Conservation (phyloP, 805 yeast genomes). For the Nakazawaea siamensis region DNA sequence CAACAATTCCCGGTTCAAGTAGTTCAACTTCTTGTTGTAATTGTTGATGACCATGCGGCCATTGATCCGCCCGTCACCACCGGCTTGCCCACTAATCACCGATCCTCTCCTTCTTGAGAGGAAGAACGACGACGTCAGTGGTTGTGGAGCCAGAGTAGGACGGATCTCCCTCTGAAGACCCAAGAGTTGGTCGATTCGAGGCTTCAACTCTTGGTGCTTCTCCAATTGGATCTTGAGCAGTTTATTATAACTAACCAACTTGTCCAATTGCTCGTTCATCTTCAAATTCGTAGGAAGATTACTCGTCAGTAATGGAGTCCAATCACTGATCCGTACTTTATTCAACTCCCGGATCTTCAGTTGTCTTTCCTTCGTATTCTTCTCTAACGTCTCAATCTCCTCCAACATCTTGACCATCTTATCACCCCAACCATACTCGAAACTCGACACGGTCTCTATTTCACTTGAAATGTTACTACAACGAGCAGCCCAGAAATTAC, state of each 20-base stretch:
- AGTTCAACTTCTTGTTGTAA: slow-evolving; percentile 31
- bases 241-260: slow-evolving; percentile 30
- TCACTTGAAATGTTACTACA: slow-evolving; percentile 66
- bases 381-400: background rate
- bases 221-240: slow-evolving; percentile 30
- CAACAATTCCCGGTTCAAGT: slow-evolving; percentile 34
- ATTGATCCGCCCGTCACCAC: slow-evolving; percentile 15
- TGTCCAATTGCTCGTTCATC: slow-evolving; percentile 29
- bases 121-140: background rate
- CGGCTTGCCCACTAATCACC: background rate
- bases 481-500: slow-evolving; percentile 89
- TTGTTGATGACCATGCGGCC: slow-evolving; percentile 28
- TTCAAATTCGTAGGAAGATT: slow-evolving; percentile 19
- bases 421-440: slow-evolving; percentile 78
- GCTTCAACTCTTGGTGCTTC: slow-evolving; percentile 33
- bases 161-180: background rate
- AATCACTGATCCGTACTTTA: slow-evolving; percentile 27
- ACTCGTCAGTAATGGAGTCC: slow-evolving; percentile 28
- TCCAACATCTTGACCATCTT: slow-evolving; percentile 10
- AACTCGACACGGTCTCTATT: slow-evolving; percentile 57
- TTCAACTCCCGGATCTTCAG: slow-evolving; percentile 10
- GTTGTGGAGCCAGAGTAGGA: slow-evolving; percentile 11
- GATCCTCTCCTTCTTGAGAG: slow-evolving; percentile 3
- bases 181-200: background rate
- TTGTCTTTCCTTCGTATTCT: background rate